phyloP scores from a whole-genome alignment of 2,329 filamentous ascomycete genomes.

The Westerdykella aurantiaca region DNA sequence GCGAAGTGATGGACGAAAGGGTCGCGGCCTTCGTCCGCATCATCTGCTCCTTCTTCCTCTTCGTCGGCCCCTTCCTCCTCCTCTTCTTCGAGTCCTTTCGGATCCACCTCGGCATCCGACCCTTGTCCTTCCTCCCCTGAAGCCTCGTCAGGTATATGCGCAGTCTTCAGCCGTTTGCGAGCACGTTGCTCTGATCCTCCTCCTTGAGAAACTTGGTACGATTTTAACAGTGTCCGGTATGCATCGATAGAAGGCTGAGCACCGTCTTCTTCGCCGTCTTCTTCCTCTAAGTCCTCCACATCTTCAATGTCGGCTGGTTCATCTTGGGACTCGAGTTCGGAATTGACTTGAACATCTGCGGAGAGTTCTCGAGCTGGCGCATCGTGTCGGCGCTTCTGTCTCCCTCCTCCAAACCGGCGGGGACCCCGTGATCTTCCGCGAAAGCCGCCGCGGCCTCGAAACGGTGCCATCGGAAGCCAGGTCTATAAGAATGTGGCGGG shows the following conservation, averaged over 20 bases:
- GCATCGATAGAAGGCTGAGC: conserved; percentile 35
- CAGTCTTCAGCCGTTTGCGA: conserved; percentile 51
- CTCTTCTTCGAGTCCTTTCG: conserved; percentile 2
- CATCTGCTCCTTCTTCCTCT: conserved; percentile 39
- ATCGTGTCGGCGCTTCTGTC: conserved; percentile 1
- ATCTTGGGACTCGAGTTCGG: conserved; percentile 15
- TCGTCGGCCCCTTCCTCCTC: conserved; percentile 36
- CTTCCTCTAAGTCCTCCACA: conserved; percentile 22
- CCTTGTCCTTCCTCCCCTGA: conserved; percentile 19
- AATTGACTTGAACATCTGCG: conserved; percentile 13
- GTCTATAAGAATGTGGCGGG: no score
- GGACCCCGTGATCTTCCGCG: conserved; percentile 24
- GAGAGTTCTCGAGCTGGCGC: background rate
- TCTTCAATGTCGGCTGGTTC: conserved; percentile 22
- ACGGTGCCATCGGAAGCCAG: conserved; percentile 15
- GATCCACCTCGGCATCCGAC: background rate
- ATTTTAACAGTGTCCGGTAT: conserved; percentile 54
- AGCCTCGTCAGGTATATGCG: conserved; percentile 12
- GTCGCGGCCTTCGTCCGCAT: conserved; percentile 49
- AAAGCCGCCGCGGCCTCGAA: conserved; percentile 23
- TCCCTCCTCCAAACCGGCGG: conserved; percentile 20
- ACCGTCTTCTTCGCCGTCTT: conserved; percentile 20
- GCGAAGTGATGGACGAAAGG: conserved; percentile 80
- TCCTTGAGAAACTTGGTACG: conserved; percentile 42
- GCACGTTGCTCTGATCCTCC: conserved; percentile 41